Evolutionary conservation across 305 asterid genomes (phyloP), one percentile per base, ranked within the genome.

Genomic region (Fraxinus nigra): DNA sequence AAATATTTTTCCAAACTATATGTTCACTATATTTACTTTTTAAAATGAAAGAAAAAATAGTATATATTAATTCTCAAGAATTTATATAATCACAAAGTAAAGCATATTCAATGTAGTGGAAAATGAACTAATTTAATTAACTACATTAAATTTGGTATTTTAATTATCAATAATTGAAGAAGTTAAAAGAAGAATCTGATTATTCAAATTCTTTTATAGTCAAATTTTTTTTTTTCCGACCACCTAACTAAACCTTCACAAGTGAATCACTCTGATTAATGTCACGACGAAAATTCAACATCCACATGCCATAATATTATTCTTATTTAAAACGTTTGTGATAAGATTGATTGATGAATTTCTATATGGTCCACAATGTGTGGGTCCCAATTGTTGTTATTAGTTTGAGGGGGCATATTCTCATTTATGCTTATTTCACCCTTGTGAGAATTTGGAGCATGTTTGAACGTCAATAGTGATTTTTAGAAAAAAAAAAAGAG

Each of bases 321-420:
- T 51, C 63, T 51, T 5, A 51, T n/a, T 54, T 5, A 54, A 54
- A 54, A 54, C 65, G 65, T 54, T 54, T n/a, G 65, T 5, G 65
- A 54, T 54, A n/a, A 54, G 65, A 54, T 54, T n/a, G 10, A 18
- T 48, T 4, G 0, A 54, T 54, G 7, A 54, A 54, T 54, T 54
- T 54, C 24, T 54, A 54, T n/a, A 5, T 54, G 65, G 65, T 4
- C 65, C 65, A 54, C 65, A n/a, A n/a, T 3, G 16, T 9, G 75
- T 80, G 80, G 78, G 77, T 7, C 84, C 80, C 35, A 75, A 14
- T 8, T 40, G 56, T 8, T 40, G 56, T 46, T 38, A 8, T 7
- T 38, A 8, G 16, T 43, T 43, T 43, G 3, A 11, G 3, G 40
- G 18, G 73, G 79, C 7, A 9, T 30, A 37, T 14, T 20, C 34